These are phyloP conservation scores for Candida arabinofermentans DNA, from an alignment of 805 yeast species.

Conservation along the genomic window DNA sequence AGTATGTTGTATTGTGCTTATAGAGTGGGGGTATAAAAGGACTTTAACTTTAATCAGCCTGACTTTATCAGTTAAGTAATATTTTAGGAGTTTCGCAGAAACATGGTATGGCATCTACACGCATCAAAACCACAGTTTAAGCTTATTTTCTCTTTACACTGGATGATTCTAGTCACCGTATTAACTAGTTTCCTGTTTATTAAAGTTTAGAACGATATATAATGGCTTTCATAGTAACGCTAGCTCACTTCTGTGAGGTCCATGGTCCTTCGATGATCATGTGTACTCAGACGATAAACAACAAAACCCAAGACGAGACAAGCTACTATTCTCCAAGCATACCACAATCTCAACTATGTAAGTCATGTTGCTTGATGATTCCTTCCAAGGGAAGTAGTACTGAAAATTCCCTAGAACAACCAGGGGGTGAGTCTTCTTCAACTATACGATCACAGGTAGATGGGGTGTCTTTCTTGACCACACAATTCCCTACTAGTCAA, in stretches of 20 bases:
- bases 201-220: neutral
- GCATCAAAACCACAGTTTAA: too few species aligned
- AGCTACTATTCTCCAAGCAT: slow-evolving; percentile 39
- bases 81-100: too few species aligned
- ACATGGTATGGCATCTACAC: too few species aligned
- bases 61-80: too few species aligned
- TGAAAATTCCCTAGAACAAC: slow-evolving; percentile 6
- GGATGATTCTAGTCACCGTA: too few species aligned
- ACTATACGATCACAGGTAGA: slow-evolving; percentile 30
- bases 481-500: slow-evolving; percentile 58
- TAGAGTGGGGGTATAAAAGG: too few species aligned
- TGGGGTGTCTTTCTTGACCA: slow-evolving; percentile 35
- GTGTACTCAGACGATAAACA: slow-evolving; percentile 48
- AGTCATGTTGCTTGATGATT: slow-evolving; percentile 53
- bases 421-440: too few species aligned
- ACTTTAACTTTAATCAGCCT: too few species aligned
- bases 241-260: slow-evolving; percentile 75
- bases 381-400: slow-evolving; percentile 34
- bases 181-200: neutral
- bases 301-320: slow-evolving; percentile 14
- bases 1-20: too few species aligned
- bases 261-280: slow-evolving; percentile 69
- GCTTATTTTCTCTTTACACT: too few species aligned
- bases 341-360: slow-evolving; percentile 39
- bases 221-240: slow-evolving; percentile 43